These are phyloP conservation scores for Gyromitra esculenta DNA, from an alignment of 2,329 filamentous ascomycete species.

Conservation along the genomic window DNA sequence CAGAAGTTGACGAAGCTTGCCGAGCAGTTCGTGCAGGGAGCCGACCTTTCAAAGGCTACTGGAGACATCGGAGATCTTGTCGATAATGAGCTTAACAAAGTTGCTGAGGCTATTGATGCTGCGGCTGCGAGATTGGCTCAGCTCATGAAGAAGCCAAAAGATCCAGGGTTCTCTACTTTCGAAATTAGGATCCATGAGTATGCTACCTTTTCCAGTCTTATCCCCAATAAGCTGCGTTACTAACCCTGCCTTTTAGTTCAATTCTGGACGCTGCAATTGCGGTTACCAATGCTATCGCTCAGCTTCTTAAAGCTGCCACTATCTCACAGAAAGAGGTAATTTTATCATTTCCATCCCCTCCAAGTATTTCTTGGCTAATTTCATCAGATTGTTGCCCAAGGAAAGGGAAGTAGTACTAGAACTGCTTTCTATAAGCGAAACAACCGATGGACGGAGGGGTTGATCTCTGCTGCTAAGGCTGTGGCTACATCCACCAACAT, in stretches of 20 bases:
- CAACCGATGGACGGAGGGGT: slow-evolving; percentile 97
- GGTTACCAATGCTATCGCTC: slow-evolving; percentile 91
- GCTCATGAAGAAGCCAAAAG: slow-evolving; percentile 94
- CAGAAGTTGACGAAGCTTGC: slow-evolving; percentile 94
- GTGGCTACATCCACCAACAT: slow-evolving; percentile 93
- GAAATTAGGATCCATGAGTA: slow-evolving; percentile 91
- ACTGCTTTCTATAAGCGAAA: slow-evolving; percentile 99
- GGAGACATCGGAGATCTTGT: slow-evolving; percentile 94
- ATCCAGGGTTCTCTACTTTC: slow-evolving; percentile 89
- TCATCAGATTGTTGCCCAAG: slow-evolving; percentile 81
- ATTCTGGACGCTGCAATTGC: slow-evolving; percentile 93
- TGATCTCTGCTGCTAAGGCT: slow-evolving; percentile 96
- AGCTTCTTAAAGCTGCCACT: slow-evolving; percentile 93
- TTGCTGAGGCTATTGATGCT: slow-evolving; percentile 92
- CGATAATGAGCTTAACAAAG: slow-evolving; percentile 89
- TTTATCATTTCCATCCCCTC: not conserved
- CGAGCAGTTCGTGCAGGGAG: slow-evolving; percentile 87
- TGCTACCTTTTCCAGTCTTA: slow-evolving; percentile 35
- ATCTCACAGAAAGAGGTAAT: slow-evolving; percentile 80
- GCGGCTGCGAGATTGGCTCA: slow-evolving; percentile 89
- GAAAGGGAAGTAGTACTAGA: slow-evolving; percentile 83
- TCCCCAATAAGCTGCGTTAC: not conserved
- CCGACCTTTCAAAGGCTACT: slow-evolving; percentile 77
- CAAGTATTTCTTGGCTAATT: slow-evolving; percentile 7
- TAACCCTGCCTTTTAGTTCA: slow-evolving; percentile 61